Percentiles rank a stretch among this genome's conserved stretches.
phyloP scores from a whole-genome alignment of 1,284 basidiomycete species.

The Phylloboletellus chloephorus region DNA sequence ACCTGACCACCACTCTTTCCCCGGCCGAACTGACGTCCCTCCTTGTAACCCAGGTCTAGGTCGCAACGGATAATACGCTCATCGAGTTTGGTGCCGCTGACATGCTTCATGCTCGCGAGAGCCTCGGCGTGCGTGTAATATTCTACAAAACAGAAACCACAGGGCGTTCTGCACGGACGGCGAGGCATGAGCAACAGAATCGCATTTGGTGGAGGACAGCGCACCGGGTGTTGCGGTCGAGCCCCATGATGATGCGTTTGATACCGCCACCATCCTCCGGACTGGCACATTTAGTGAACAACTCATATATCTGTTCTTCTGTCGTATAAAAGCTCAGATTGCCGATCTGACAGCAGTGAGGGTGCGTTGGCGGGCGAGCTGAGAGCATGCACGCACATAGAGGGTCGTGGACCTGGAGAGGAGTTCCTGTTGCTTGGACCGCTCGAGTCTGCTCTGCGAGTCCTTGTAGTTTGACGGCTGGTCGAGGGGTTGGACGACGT shows the following conservation, averaged over 20 bases:
- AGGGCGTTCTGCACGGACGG: constrained; percentile 72
- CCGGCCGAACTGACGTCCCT: constrained; percentile 95
- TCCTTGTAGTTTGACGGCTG: constrained; percentile 95
- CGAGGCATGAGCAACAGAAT: constrained; percentile 4
- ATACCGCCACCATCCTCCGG: constrained; percentile 92
- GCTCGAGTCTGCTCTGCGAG: constrained; percentile 75
- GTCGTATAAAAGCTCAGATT: constrained; percentile 98
- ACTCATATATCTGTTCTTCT: constrained; percentile 98
- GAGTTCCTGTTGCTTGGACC: constrained; percentile 63
- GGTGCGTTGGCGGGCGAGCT: not conserved
- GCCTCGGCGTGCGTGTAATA: constrained; percentile 97
- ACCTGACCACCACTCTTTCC: constrained; percentile 96
- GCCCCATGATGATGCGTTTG: constrained; percentile 98
- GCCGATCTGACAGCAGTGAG: constrained; percentile 61
- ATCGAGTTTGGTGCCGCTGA: constrained; percentile 98
- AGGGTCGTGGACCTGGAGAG: constrained; percentile 71
- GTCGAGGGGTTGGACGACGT: constrained; percentile 81
- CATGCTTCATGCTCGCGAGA: constrained; percentile 87
- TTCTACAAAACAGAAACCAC: constrained; percentile 99
- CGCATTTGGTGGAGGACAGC: constrained; percentile 18
- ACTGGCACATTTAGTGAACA: constrained; percentile 89
- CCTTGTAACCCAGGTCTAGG: constrained; percentile 95
- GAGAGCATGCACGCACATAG: constrained; percentile 49
- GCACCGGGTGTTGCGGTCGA: constrained; percentile 91
- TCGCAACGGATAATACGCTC: constrained; percentile 98